Evolutionary conservation across 768 basidiomycete species (phyloP).

Genomic region (Floccularia luteovirens): DNA sequence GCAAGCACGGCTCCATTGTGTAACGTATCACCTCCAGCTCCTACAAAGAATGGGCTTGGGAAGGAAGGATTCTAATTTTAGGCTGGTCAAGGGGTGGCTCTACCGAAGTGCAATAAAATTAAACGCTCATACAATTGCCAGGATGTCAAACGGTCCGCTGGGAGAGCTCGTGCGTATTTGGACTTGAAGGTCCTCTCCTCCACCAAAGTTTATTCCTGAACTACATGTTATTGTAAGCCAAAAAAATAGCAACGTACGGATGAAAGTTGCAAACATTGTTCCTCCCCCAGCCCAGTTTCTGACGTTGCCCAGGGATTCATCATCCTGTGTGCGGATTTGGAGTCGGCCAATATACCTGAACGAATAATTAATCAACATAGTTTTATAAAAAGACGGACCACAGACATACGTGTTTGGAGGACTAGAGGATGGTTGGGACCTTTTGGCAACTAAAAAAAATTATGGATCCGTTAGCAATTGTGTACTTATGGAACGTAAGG

Average conservation of each 20-base stretch:
- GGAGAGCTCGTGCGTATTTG: conserved; percentile 17
- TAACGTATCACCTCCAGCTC: conserved; percentile 18
- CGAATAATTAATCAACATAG: conserved; percentile 1
- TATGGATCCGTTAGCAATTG: too few relatives aligned
- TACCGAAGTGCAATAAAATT: neutral
- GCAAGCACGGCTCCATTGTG: conserved; percentile 5
- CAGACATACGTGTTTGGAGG: conserved; percentile 17
- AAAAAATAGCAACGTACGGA: too few relatives aligned
- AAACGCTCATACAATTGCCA: conserved; percentile 23
- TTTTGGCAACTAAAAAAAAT: conserved; percentile 9
- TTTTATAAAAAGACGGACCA: too few relatives aligned
- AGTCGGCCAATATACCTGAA: conserved; percentile 26
- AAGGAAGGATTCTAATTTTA: conserved; percentile 30
- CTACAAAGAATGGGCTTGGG: conserved; percentile 28
- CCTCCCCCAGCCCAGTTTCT: conserved; percentile 17
- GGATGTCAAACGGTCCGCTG: conserved; percentile 22
- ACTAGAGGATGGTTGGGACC: conserved; percentile 11
- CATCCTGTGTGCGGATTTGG: conserved; percentile 20
- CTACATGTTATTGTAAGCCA: too few relatives aligned
- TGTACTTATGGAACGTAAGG: too few relatives aligned
- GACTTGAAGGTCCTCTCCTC: conserved; percentile 23
- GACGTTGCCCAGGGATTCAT: conserved; percentile 24
- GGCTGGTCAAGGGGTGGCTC: neutral
- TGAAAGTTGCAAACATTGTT: conserved; percentile 20
- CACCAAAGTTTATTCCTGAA: conserved; percentile 23